These are phyloP conservation scores for Remersonia thermophila DNA, from an alignment of 2,329 filamentous ascomycete genomes.

Conservation along the genomic window DNA sequence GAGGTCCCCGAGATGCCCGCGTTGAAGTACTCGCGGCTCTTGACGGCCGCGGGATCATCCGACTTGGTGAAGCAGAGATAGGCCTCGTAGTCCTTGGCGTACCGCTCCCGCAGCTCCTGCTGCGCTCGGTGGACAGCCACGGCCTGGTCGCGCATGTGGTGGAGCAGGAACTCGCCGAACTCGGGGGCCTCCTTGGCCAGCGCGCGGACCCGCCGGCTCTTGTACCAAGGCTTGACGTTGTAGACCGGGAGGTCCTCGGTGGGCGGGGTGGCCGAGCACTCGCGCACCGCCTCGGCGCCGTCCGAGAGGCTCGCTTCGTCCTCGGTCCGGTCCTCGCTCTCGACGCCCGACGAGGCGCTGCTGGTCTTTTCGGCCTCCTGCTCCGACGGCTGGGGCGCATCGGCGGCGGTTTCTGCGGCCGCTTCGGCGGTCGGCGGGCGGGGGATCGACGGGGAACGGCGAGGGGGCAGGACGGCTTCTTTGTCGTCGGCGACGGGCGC, in stretches of 20 bases:
- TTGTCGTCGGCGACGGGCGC: conserved; percentile 18
- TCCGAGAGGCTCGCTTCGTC: conserved; percentile 41
- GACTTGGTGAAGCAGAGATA: conserved; percentile 47
- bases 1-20: conserved; percentile 24
- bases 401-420: conserved; percentile 9
- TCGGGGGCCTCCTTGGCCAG: conserved; percentile 28
- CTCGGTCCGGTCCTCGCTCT: conserved; percentile 42
- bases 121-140: conserved; percentile 27
- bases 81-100: conserved; percentile 34
- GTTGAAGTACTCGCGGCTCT: conserved; percentile 43
- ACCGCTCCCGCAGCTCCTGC: conserved; percentile 27
- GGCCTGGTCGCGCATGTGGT: conserved; percentile 31
- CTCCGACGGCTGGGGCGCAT: conserved; percentile 11
- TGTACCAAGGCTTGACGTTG: conserved; percentile 33
- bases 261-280: conserved; percentile 42
- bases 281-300: conserved; percentile 36
- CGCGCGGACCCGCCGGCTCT: conserved; percentile 33
- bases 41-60: conserved; percentile 40
- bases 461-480: conserved; percentile 6
- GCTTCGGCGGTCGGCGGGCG: conserved; percentile 16
- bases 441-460: conserved; percentile 8
- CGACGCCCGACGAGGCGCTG: conserved; percentile 37
- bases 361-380: conserved; percentile 22
- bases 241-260: conserved; percentile 41
- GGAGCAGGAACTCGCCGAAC: conserved; percentile 34